phyloP scores from a whole-genome alignment of 1,284 basidiomycete genomes.

The Sporisorium graminicola region DNA sequence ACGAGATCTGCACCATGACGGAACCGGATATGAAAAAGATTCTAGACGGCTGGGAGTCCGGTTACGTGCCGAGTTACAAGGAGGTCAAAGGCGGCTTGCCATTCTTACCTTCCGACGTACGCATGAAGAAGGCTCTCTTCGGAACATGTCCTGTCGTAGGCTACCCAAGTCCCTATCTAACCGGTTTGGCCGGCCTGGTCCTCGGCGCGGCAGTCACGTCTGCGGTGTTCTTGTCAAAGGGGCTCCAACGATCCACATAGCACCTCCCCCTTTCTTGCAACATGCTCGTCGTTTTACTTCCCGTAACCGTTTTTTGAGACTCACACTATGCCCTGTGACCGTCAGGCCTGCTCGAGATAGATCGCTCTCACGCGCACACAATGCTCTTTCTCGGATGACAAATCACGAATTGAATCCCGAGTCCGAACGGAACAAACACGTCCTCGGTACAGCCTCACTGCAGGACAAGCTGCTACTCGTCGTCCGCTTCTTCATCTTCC shows the following conservation, averaged over 20 bases:
- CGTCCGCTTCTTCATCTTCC: constrained; percentile 37
- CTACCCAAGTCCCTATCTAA: constrained; percentile 56
- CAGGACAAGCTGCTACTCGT: constrained; percentile 19
- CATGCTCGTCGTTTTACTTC: constrained; percentile 7
- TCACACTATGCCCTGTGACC: background rate
- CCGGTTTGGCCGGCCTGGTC: constrained; percentile 43
- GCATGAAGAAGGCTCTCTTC: constrained; percentile 53
- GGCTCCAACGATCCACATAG: constrained; percentile 25
- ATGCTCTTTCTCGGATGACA: no score
- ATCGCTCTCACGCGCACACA: no score
- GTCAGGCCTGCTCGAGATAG: background rate
- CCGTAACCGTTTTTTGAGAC: background rate
- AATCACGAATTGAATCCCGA: background rate
- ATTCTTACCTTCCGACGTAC: constrained; percentile 28
- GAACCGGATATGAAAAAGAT: constrained; percentile 71
- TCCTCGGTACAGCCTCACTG: background rate
- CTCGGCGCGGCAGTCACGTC: constrained; percentile 40
- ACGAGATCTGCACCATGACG: constrained; percentile 79
- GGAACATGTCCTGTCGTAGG: constrained; percentile 61
- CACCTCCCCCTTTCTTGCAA: background rate
- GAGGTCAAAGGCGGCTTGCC: constrained; percentile 45
- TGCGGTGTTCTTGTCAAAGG: constrained; percentile 34
- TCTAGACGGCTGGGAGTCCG: constrained; percentile 68
- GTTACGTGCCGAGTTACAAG: constrained; percentile 61
- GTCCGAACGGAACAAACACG: background rate